Base-by-base conservation (phyloP, 139 green algal species). In the Chlamydomonas sp. region DNA sequence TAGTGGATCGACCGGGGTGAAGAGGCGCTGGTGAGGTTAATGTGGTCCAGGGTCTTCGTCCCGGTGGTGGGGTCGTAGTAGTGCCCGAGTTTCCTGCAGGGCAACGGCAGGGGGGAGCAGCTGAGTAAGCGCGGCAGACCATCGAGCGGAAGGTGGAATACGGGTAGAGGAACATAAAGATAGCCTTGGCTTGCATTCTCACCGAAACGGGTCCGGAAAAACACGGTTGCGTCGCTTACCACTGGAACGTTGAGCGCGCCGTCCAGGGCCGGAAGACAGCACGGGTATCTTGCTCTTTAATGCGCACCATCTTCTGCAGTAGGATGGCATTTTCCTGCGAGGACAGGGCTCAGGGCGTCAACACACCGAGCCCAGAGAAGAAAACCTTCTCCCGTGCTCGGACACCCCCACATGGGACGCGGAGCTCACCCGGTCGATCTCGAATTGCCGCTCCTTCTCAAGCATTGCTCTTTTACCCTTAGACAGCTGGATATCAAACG, bases 1-100 rank as follows among this genome's bases (percentile, higher is more conserved):
- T 82, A 81, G 72, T 91, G 88, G 31, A 88, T 86, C 63, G 77
- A 86, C 10, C 88, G 88, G 0, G 88, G 88, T 1, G 80, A 88
- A 2, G 79, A 17, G 9, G 59, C 71, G 49, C 63, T 79, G n/a
- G 88, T 91, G 6, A 85, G 77, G 63, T 91, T 91, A 18, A 89
- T 79, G 78, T 91, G 88, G 78, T 91, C 88, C 2, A 91, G 69
- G 17, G 83, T 89, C 88, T 91, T 91, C 3, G 88, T 87, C 73
- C 78, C 78, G 4, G 83, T 87, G 0, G 83, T 64, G 18, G 83
- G 73, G 49, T 87, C 83, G 61, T 81, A 87, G 31, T 87, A 87
- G 20, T 87, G 83, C 17, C 83, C 83, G 4, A 66, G 49, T 66
- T 75, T 80, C 83, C 31, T 49, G 31, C 31, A 49, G 31, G 31